Evolutionary conservation across 176 grass and related monocot genomes (phyloP), one percentile per base, ranked within the genome.

Genomic region (Sorghum bicolor): DNA sequence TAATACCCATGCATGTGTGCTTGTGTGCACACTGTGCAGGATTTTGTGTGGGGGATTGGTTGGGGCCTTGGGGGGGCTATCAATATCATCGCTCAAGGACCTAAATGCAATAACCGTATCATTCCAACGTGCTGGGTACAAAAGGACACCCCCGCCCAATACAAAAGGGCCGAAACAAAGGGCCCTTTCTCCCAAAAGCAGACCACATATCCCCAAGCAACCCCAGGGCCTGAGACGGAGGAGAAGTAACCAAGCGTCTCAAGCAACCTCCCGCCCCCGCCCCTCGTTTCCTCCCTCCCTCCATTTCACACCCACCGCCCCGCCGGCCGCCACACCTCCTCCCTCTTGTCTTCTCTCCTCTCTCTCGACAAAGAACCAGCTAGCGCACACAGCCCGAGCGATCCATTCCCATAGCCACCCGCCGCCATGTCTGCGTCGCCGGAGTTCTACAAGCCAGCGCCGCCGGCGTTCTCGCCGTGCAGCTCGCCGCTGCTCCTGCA

Each of bases 391-490:
- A 32, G 10, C 15, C 22, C 6, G 40, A 63, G 55, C 25, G 15
- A 53, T 7, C 28, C 7, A 19, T 8, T 24, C 48, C 20, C 10
- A 15, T 39, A 69, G 1, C 67, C 10, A 69, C 1, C 67, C 10
- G 36, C 39, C 17, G 28, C 67, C 20, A 95, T 95, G 90, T 86
- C 93, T 8, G 86, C 90, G 12, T 92, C 93, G 15, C 90, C 90
- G 22, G 90, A 95, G 79, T 92, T 92, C 93, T 95, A 92, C 63
- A 89, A 87, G 80, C 75, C 80, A 14, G 67, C 81, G 48, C 53
- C 67, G 26, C 67, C 73, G 31, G 93, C 73, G 24, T 81, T 90
- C 84, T 86, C 88, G 28, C 83, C 79, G 29, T 83, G 88, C 83
- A 58, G 83, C 83, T 90, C 88, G 29, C 88, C 88, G 37, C 87